Conservation (phyloP, 345 rosid species). For the Salix udensis region DNA sequence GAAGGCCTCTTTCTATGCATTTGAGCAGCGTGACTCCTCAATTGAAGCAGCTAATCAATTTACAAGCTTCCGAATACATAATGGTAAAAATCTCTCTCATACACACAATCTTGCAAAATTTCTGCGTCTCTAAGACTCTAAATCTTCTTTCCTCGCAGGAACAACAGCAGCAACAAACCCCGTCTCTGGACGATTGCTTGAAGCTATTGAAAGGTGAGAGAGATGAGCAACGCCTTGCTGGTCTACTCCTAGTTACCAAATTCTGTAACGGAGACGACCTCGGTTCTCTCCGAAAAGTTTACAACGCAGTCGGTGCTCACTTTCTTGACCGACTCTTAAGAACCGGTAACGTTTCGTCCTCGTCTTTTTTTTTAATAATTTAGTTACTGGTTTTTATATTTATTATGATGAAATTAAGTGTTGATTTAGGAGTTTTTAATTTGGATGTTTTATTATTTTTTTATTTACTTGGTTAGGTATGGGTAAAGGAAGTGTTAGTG, state of each 20-base stretch:
- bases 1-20: no score
- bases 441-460: neutral
- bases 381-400: neutral
- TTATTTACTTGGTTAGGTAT: constrained; percentile 30
- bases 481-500: constrained; percentile 45
- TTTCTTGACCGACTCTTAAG: constrained; percentile 73
- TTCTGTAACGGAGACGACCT: constrained; percentile 61
- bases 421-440: neutral
- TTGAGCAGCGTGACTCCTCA: no score
- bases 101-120: no score
- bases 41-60: no score
- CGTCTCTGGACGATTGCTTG: constrained; percentile 72
- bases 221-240: constrained; percentile 93
- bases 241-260: constrained; percentile 75
- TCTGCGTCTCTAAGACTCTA: no score
- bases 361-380: neutral
- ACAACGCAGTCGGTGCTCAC: constrained; percentile 58
- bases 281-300: constrained; percentile 46
- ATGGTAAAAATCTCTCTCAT: no score
- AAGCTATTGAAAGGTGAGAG: constrained; percentile 72
- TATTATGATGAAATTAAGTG: neutral
- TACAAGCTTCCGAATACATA: no score
- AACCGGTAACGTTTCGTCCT: constrained; percentile 46
- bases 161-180: constrained; percentile 29
- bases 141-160: constrained; percentile 6